Percentiles rank a stretch among this genome's conserved stretches.
These are phyloP conservation scores for Lyophyllum atratum DNA, from an alignment of 768 basidiomycete genomes.

Conservation along the genomic window DNA sequence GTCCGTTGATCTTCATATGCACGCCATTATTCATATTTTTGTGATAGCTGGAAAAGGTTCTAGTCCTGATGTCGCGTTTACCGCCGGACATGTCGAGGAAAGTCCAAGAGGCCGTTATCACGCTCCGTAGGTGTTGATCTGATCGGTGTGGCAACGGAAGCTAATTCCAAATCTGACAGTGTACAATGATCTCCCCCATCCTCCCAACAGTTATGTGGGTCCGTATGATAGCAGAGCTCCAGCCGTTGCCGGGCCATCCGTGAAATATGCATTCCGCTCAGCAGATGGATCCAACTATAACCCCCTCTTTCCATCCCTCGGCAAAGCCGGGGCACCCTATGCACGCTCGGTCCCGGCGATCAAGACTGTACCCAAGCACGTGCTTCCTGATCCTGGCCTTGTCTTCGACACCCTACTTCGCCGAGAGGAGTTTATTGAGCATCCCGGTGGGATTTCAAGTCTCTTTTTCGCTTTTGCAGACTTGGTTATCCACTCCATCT, in stretches of 20 bases:
- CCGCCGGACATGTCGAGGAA: conserved; percentile 30
- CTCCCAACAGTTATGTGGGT: conserved; percentile 57
- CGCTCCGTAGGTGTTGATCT: conserved; percentile 45
- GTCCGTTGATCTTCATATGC: background rate
- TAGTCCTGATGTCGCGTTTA: conserved; percentile 61
- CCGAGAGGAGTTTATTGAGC: conserved; percentile 47
- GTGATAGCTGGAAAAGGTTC: conserved; percentile 63
- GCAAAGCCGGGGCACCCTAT: conserved; percentile 64
- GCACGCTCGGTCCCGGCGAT: conserved; percentile 64
- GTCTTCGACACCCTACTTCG: conserved; percentile 74
- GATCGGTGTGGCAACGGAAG: conserved; percentile 17
- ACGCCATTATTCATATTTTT: conserved; percentile 7
- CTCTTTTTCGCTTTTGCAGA: conserved; percentile 82
- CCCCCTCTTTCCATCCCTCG: conserved; percentile 52
- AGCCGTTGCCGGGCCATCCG: conserved; percentile 4
- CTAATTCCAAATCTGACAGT: conserved; percentile 39
- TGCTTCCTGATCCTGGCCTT: conserved; percentile 64
- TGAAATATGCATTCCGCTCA: conserved; percentile 55
- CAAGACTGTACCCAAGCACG: conserved; percentile 38
- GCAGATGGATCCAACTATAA: conserved; percentile 67
- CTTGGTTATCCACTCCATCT: conserved; percentile 72
- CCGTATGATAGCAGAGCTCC: background rate
- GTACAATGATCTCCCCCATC: conserved; percentile 81
- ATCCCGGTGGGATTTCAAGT: conserved; percentile 71
- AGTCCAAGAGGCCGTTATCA: conserved; percentile 54